A percentile compares a stretch with the other conserved stretches of the same genome.
Evolutionary conservation across 2,329 filamentous ascomycete genomes (phyloP).

Genomic region (Passalora sequoiae): DNA sequence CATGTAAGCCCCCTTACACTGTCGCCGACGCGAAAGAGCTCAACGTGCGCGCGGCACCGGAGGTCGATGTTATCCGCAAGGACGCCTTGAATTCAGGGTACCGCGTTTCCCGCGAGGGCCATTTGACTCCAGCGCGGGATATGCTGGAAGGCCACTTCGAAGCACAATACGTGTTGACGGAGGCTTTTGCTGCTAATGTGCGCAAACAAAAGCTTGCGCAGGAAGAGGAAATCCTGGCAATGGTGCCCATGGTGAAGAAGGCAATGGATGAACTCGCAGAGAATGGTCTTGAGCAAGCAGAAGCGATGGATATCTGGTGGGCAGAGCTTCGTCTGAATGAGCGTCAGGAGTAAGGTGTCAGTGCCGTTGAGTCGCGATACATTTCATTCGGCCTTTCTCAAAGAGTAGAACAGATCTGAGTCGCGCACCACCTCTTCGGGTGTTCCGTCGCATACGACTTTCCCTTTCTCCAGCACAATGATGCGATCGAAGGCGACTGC

Average conservation of each 20-base stretch:
- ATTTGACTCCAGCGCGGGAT: background rate
- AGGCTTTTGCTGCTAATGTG: background rate
- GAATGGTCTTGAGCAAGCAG: background rate
- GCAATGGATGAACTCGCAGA: background rate
- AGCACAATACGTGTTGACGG: conserved; percentile 1
- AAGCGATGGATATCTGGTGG: background rate
- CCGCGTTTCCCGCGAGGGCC: background rate
- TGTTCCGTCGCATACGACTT: background rate
- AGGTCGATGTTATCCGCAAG: background rate
- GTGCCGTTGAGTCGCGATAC: background rate
- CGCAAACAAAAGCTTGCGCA: background rate
- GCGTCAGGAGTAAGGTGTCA: background rate
- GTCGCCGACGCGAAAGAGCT: background rate
- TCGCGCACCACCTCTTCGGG: background rate
- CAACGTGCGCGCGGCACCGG: background rate
- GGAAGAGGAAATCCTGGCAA: conserved; percentile 2
- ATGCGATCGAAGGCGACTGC: background rate
- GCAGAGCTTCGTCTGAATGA: background rate
- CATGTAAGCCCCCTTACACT: background rate
- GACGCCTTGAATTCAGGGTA: background rate
- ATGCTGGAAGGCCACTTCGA: conserved; percentile 2
- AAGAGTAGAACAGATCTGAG: background rate
- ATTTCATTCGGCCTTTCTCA: background rate
- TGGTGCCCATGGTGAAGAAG: background rate
- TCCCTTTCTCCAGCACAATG: background rate